A percentile compares a stretch with the other conserved stretches of the same genome.
Evolutionary conservation across 176 grass and related monocot species (phyloP).

Genomic region (Puccinellia tenuiflora): DNA sequence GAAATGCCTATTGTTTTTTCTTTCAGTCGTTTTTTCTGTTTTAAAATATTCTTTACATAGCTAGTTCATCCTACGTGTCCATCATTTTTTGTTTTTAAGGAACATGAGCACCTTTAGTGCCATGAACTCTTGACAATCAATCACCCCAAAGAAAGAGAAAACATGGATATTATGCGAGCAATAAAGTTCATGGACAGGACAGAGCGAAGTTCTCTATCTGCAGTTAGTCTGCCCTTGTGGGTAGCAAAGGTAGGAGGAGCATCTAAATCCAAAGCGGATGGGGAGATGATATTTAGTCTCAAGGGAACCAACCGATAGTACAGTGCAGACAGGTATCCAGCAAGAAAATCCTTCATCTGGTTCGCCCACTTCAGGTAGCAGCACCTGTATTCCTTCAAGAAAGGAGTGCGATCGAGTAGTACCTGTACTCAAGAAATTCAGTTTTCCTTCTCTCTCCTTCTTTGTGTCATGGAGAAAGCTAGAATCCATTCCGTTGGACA

Average conservation of each 20-base stretch:
- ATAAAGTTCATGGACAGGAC: neutral
- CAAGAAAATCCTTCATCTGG: slow-evolving; percentile 21
- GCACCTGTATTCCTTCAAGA: neutral
- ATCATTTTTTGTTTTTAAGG: neutral
- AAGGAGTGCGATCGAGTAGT: neutral
- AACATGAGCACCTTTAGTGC: neutral
- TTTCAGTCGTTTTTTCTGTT: neutral
- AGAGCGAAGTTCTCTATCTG: neutral
- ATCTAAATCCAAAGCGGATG: slow-evolving; percentile 36
- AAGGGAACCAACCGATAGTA: slow-evolving; percentile 20
- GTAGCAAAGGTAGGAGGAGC: slow-evolving; percentile 27
- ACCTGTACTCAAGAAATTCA: neutral
- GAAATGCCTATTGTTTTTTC: neutral
- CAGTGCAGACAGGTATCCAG: slow-evolving; percentile 22
- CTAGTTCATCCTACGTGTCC: neutral
- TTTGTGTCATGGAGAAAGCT: neutral
- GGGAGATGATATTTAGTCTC: neutral
- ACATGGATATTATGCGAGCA: neutral
- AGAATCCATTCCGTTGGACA: neutral
- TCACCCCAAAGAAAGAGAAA: neutral
- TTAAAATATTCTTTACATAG: neutral
- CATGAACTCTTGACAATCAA: neutral
- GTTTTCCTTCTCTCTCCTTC: neutral
- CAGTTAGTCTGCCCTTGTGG: neutral
- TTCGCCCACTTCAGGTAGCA: neutral